These are phyloP conservation scores for Coniosporium tulheliwenetii DNA, from an alignment of 2,329 filamentous ascomycete genomes.

Conservation along the genomic window DNA sequence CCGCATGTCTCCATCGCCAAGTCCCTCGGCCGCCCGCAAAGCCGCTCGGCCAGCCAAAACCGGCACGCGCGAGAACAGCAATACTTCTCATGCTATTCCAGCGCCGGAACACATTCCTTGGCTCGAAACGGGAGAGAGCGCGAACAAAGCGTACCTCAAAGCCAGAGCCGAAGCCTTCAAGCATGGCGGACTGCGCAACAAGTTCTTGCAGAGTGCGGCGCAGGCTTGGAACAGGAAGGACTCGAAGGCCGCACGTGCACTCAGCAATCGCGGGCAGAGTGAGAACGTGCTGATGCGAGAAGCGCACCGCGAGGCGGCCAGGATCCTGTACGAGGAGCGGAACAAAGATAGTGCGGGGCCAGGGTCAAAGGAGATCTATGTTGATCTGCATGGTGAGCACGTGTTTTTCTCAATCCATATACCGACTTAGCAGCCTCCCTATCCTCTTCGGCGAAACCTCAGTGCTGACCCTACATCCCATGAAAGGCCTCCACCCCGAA, in stretches of 20 bases:
- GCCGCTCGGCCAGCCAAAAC: constrained; percentile 50
- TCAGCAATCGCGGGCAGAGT: constrained; percentile 84
- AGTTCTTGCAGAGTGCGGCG: constrained; percentile 90
- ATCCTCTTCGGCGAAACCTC: not conserved
- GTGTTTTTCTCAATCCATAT: not conserved
- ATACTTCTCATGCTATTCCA: constrained; percentile 68
- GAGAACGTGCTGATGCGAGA: constrained; percentile 97
- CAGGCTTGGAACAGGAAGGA: constrained; percentile 99
- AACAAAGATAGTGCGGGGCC: constrained; percentile 50
- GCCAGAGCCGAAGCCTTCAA: constrained; percentile 92
- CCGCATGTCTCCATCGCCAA: constrained; percentile 84
- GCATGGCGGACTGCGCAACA: constrained; percentile 89
- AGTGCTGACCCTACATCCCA: constrained; percentile 2
- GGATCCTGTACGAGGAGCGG: constrained; percentile 82
- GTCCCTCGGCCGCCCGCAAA: constrained; percentile 42
- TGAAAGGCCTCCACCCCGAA: constrained; percentile 70
- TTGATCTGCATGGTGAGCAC: constrained; percentile 63
- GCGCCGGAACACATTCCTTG: constrained; percentile 87
- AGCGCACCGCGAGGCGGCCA: constrained; percentile 85
- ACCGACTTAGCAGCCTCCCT: too few relatives aligned
- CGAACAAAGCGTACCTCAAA: constrained; percentile 90
- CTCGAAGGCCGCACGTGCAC: constrained; percentile 83
- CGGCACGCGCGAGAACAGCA: constrained; percentile 59
- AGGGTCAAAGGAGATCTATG: constrained; percentile 60
- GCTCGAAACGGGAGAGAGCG: constrained; percentile 81